Conservation (phyloP, 2,329 filamentous ascomycete species). For the Epichloe hybrida region DNA sequence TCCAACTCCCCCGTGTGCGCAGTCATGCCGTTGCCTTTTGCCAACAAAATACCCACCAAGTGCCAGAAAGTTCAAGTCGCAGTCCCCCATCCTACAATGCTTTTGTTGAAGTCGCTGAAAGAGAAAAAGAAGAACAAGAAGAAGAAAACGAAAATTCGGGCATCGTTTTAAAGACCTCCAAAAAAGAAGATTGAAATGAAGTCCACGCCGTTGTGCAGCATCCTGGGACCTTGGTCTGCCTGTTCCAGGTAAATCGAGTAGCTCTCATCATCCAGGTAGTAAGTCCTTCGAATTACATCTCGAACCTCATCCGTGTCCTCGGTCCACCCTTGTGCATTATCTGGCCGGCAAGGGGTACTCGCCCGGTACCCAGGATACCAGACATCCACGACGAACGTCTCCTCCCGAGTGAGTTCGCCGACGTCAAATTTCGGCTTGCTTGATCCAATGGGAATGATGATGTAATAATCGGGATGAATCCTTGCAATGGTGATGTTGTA, state of each 20-base stretch:
- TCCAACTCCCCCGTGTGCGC: too few relatives aligned
- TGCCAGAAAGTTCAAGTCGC: too few relatives aligned
- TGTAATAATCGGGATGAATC: not conserved
- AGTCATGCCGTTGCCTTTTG: too few relatives aligned
- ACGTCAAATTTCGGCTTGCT: not conserved
- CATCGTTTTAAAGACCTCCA: too few relatives aligned
- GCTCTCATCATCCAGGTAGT: not conserved
- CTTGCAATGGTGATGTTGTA: not conserved
- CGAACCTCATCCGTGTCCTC: not conserved
- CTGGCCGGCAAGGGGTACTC: not conserved
- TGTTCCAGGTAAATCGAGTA: not conserved
- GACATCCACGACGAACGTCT: not conserved
- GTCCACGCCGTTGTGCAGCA: not conserved
- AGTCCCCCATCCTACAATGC: too few relatives aligned
- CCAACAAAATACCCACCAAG: too few relatives aligned
- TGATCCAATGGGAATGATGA: not conserved
- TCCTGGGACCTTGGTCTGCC: not conserved
- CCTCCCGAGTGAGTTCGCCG: not conserved
- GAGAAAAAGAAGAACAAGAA: too few relatives aligned
- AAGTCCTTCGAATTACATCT: not conserved
- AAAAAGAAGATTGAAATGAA: not conserved
- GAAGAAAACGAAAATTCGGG: too few relatives aligned
- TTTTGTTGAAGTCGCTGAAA: too few relatives aligned
- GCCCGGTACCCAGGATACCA: not conserved
- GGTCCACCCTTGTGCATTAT: not conserved